Evolutionary conservation across 495 filamentous ascomycete species (phyloP).

Genomic region (Aspergillus wentii): DNA sequence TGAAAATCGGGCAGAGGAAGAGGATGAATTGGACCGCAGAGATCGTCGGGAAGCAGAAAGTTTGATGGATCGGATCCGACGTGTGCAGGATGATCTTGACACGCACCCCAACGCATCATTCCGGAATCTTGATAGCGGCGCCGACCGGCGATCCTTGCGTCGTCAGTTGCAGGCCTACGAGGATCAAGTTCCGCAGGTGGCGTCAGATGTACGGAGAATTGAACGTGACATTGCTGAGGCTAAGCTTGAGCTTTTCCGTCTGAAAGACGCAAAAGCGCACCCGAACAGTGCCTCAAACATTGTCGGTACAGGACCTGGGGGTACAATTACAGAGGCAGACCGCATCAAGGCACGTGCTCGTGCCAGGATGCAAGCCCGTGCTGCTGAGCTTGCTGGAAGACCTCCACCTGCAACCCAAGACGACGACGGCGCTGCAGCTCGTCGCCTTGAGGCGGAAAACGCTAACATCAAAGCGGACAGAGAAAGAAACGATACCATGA

Average conservation of each 20-base stretch:
- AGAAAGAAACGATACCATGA: slow-evolving; percentile 94
- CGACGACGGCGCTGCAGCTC: slow-evolving; percentile 70
- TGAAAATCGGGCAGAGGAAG: slow-evolving; percentile 82
- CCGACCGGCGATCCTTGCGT: slow-evolving; percentile 78
- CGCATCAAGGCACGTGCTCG: slow-evolving; percentile 90
- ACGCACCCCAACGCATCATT: slow-evolving; percentile 76
- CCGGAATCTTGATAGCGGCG: slow-evolving; percentile 71
- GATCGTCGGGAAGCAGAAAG: slow-evolving; percentile 93
- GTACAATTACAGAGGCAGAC: slow-evolving; percentile 87
- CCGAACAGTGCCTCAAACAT: slow-evolving; percentile 78
- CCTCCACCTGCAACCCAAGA: slow-evolving; percentile 57
- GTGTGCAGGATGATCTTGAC: slow-evolving; percentile 97
- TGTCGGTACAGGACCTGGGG: slow-evolving; percentile 90
- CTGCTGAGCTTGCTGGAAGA: slow-evolving; percentile 84
- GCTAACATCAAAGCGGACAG: slow-evolving; percentile 73
- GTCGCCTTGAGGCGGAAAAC: slow-evolving; percentile 83
- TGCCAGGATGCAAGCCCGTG: slow-evolving; percentile 96
- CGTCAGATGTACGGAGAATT: slow-evolving; percentile 83
- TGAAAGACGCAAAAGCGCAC: slow-evolving; percentile 89
- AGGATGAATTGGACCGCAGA: slow-evolving; percentile 83
- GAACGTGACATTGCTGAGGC: slow-evolving; percentile 93
- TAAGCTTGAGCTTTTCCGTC: slow-evolving; percentile 86
- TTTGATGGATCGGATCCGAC: slow-evolving; percentile 83
- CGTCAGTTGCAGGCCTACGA: slow-evolving; percentile 84
- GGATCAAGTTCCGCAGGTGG: slow-evolving; percentile 86